phyloP scores from a whole-genome alignment of 169 alveolate genomes.

The Plasmodium fragile region DNA sequence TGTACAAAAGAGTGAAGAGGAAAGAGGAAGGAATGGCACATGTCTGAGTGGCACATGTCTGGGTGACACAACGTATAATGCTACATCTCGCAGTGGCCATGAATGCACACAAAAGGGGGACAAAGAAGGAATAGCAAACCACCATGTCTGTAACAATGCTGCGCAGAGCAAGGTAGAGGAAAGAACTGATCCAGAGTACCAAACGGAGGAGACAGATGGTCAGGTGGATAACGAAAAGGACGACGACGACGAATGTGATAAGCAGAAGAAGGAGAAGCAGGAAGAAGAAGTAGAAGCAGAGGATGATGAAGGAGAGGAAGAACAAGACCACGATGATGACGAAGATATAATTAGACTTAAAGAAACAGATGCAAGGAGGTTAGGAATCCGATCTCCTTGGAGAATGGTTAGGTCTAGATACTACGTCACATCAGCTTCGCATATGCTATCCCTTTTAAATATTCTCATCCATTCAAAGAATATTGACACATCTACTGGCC shows the following conservation, averaged over 20 bases:
- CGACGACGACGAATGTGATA: no score
- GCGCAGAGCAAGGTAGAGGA: neutral
- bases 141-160: neutral
- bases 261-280: neutral
- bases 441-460: constrained; percentile 86
- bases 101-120: neutral
- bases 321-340: constrained; percentile 72
- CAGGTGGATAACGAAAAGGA: neutral
- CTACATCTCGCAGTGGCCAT: neutral
- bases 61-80: no score
- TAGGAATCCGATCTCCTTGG: constrained; percentile 90
- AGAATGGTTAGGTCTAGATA: constrained; percentile 91
- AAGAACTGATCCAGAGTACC: neutral
- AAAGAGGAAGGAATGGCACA: neutral
- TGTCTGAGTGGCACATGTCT: neutral
- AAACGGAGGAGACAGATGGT: neutral
- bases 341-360: constrained; percentile 86
- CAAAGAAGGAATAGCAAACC: neutral
- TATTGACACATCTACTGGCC: constrained; percentile 78
- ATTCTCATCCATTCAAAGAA: constrained; percentile 82
- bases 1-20: neutral
- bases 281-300: neutral
- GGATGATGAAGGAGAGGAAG: constrained; percentile 53
- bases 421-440: constrained; percentile 93
- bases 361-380: constrained; percentile 88